A percentile compares a stretch with the other conserved stretches of the same genome.
Evolutionary conservation across 306 rosid species (phyloP).

Genomic region (Vachellia pachyceras): DNA sequence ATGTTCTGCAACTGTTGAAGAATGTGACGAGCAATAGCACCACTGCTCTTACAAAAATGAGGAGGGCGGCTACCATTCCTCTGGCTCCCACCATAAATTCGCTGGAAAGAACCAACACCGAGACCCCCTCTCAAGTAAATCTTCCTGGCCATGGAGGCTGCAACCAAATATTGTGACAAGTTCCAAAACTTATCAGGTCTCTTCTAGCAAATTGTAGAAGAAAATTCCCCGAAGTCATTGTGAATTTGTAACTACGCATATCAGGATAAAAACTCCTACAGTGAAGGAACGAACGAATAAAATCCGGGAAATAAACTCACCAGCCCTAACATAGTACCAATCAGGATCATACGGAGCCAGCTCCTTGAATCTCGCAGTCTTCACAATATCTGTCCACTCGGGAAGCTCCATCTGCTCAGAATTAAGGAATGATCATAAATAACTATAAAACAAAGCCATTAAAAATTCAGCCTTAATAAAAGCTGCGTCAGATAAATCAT

Average conservation of each 20-base stretch:
- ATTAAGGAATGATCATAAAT: neutral
- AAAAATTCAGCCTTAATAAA: neutral
- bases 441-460: neutral
- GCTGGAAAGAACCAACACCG: constrained; percentile 73
- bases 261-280: neutral
- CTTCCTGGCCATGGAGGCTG: constrained; percentile 82
- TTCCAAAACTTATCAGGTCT: neutral
- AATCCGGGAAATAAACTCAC: constrained; percentile 37
- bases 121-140: constrained; percentile 78
- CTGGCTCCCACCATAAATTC: constrained; percentile 79
- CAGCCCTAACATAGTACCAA: constrained; percentile 68
- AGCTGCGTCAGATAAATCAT: neutral
- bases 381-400: constrained; percentile 63
- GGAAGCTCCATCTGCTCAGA: constrained; percentile 64
- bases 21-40: constrained; percentile 71
- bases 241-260: neutral
- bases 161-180: constrained; percentile 12
- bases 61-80: constrained; percentile 85
- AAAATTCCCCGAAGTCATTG: neutral
- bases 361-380: constrained; percentile 65
- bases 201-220: no score
- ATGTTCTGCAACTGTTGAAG: constrained; percentile 65
- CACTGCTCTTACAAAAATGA: constrained; percentile 78
- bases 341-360: constrained; percentile 70
- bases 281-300: neutral